Conservation (phyloP, 2,329 filamentous ascomycete species). For the Aspergillus sp. region DNA sequence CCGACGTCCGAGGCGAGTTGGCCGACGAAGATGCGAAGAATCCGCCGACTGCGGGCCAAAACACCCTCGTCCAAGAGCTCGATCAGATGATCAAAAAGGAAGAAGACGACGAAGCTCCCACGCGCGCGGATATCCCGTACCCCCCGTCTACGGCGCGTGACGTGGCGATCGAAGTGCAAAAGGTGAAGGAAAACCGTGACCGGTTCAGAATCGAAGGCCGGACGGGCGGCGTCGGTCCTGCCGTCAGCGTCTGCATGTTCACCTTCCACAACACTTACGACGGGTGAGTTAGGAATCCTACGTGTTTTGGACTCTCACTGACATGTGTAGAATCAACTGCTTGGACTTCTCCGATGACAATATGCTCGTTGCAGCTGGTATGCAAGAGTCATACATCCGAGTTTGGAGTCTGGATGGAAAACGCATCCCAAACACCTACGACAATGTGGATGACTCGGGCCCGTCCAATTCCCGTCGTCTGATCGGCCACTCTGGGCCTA, state of each 20-base stretch:
- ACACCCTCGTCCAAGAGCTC: constrained; percentile 81
- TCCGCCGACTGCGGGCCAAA: constrained; percentile 68
- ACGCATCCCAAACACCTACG: constrained; percentile 67
- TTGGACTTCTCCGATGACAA: constrained; percentile 94
- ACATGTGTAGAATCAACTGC: constrained; percentile 69
- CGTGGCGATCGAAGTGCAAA: constrained; percentile 90
- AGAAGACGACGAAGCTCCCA: constrained; percentile 80
- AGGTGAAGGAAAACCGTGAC: constrained; percentile 88
- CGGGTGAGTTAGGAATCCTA: constrained; percentile 56
- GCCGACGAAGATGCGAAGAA: constrained; percentile 79
- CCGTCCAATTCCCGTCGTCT: constrained; percentile 71
- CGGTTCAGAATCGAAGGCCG: constrained; percentile 83
- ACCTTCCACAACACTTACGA: constrained; percentile 97
- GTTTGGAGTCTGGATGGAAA: constrained; percentile 90
- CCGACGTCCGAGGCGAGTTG: constrained; percentile 83
- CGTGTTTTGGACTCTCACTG: neutral
- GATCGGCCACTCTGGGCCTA: constrained; percentile 84
- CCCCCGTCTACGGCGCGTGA: constrained; percentile 87
- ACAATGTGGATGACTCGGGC: constrained; percentile 59
- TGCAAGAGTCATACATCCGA: constrained; percentile 91
- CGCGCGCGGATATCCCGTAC: constrained; percentile 74
- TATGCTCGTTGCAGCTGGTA: constrained; percentile 81
- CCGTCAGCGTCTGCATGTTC: constrained; percentile 91
- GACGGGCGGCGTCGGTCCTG: constrained; percentile 78
- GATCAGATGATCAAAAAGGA: constrained; percentile 86